Evolutionary conservation across 1,284 basidiomycete genomes (phyloP), one percentile per base, ranked within the genome.

Genomic region (Ceratobasidium sp.): DNA sequence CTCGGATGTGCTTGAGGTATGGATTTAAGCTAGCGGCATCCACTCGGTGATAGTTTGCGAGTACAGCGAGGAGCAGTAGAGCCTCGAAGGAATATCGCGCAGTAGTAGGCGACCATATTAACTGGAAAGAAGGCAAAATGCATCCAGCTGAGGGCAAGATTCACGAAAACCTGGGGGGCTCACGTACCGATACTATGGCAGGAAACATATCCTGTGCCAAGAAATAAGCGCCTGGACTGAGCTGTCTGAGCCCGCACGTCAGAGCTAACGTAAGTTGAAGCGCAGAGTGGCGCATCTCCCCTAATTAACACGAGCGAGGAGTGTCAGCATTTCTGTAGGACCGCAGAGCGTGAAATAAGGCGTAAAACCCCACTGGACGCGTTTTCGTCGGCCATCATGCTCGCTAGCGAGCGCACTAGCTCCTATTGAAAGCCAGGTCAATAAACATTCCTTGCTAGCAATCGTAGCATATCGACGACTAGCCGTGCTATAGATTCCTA

Each of bases 141-240:
- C 11, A 15, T 74, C 1, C 15, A 46, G 44, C 43, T 40, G 40
- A 6, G 22, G 3, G 17, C 11, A 34, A 54, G 29, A 49, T 49
- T 44, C 29, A 34, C 34, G 25, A 44, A 67, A 57, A 66, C 29
- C 77, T 13, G 44, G 64, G 25, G 44, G 29, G 32, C 9, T 51
- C 43, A 82, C 87, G 56, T 71, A 89, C 90, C 29, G 84, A 83
- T 15, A 84, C 82, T 22, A 91, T 85, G 0, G 87, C 84, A 2
- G 89, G 86, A 79, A 89, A 91, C 29, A 91, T 82, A 80, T 92
- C 88, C 59, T 84, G 84, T 15, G 89, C 87, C 15, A 92, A 85
- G 66, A 92, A 89, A 80, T 91, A 92, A 7, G 90, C 91, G 13
- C 90, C 90, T 0, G 90, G 89, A 79, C 90, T 92, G 17, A 90